These are phyloP conservation scores for Jackrogersella minutella DNA, from an alignment of 495 filamentous ascomycete species.

Conservation along the genomic window DNA sequence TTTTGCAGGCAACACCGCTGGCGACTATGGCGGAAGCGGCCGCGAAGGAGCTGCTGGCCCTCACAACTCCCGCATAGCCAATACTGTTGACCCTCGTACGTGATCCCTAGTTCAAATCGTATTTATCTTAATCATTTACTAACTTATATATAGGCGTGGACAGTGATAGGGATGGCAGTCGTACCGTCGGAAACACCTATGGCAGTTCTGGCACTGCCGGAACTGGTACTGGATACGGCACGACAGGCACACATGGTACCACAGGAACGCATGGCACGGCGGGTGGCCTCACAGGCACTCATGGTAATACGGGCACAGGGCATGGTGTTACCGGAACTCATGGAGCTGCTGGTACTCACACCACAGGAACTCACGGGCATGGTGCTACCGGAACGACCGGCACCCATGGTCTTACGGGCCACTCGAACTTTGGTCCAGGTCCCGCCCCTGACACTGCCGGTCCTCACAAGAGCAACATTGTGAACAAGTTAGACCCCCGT, in stretches of 20 bases:
- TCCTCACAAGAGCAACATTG: constrained; percentile 59
- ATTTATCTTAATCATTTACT: constrained; percentile 3
- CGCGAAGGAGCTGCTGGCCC: constrained; percentile 38
- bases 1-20: constrained; percentile 37
- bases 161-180: constrained; percentile 54
- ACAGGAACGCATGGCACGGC: too few species aligned
- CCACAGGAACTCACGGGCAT: constrained; percentile 38
- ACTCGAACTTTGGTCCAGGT: constrained; percentile 44
- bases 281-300: too few species aligned
- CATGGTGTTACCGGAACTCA: constrained; percentile 25
- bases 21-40: constrained; percentile 35
- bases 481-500: constrained; percentile 64
- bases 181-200: constrained; percentile 42
- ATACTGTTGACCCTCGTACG: constrained; percentile 58
- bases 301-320: constrained; percentile 41
- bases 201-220: constrained; percentile 47
- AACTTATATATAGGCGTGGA: constrained; percentile 47
- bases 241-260: constrained; percentile 6
- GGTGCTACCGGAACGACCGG: constrained; percentile 19
- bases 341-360: constrained; percentile 10
- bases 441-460: constrained; percentile 58
- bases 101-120: background rate
- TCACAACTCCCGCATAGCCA: constrained; percentile 49
- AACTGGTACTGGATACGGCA: constrained; percentile 13
- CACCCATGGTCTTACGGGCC: too few species aligned